Evolutionary conservation across 768 basidiomycete genomes (phyloP).

Genomic region (Hemileccinum rubropunctum): DNA sequence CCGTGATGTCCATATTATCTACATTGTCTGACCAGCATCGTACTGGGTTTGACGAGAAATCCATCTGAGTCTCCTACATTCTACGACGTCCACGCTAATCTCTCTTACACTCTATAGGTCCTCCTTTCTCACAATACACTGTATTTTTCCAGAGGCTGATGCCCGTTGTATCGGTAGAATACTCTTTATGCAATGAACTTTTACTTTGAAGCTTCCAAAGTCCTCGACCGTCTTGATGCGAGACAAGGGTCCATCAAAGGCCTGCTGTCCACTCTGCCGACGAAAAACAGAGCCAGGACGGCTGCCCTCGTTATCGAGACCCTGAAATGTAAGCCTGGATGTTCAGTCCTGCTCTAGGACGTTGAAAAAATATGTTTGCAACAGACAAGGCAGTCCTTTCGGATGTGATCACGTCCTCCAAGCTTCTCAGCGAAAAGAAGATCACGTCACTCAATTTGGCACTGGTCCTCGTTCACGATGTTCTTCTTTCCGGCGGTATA

Average conservation of each 20-base stretch:
- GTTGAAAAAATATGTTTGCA: constrained; percentile 1
- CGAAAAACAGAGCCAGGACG: constrained; percentile 72
- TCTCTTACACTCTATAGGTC: constrained; percentile 13
- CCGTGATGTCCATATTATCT: constrained; percentile 77
- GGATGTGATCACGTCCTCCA: constrained; percentile 65
- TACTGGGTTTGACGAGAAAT: constrained; percentile 49
- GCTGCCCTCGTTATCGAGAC: constrained; percentile 92
- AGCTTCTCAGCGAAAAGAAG: constrained; percentile 65
- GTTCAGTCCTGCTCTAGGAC: neutral
- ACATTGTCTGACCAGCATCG: constrained; percentile 80
- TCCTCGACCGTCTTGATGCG: constrained; percentile 81
- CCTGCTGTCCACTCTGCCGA: constrained; percentile 66
- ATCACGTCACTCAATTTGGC: constrained; percentile 75
- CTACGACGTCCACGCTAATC: constrained; percentile 27
- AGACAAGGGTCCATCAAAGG: constrained; percentile 94
- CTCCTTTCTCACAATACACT: constrained; percentile 12
- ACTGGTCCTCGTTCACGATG: constrained; percentile 87
- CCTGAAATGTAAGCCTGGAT: constrained; percentile 73
- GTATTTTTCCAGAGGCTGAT: constrained; percentile 26
- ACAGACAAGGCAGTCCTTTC: constrained; percentile 76
- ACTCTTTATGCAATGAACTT: constrained; percentile 72
- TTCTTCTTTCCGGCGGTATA: constrained; percentile 80
- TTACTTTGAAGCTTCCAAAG: constrained; percentile 86
- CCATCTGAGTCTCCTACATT: constrained; percentile 23
- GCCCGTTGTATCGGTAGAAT: constrained; percentile 27